These are phyloP conservation scores for Nemania sp. DNA, from an alignment of 2,329 filamentous ascomycete genomes.

Conservation along the genomic window DNA sequence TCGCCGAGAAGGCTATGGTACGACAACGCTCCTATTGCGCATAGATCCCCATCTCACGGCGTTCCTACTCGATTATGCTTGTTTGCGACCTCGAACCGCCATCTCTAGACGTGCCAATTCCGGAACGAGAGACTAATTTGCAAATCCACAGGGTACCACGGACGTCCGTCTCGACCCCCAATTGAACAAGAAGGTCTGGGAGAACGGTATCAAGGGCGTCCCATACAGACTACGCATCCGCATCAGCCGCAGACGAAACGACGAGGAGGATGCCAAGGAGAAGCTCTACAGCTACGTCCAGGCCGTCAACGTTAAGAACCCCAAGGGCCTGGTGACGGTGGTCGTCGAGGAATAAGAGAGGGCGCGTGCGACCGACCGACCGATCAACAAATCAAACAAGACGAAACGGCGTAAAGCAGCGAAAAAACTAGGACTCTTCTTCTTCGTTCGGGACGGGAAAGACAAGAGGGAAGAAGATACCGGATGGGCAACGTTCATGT, in stretches of 20 bases:
- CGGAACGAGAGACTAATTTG: conserved; percentile 30
- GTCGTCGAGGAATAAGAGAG: conserved; percentile 74
- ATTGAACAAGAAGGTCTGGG: conserved; percentile 99
- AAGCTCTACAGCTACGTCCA: conserved; percentile 99
- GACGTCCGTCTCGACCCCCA: conserved; percentile 98
- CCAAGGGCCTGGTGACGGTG: conserved; percentile 94
- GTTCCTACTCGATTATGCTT: not conserved
- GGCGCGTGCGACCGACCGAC: not conserved
- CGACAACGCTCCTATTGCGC: conserved; percentile 44
- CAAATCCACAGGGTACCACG: conserved; percentile 74
- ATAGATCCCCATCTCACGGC: not conserved
- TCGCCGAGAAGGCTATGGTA: conserved; percentile 96
- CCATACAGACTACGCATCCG: conserved; percentile 96
- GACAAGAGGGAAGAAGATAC: conserved; percentile 35
- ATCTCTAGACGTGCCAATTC: not conserved
- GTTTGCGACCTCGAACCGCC: not conserved
- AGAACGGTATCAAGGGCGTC: conserved; percentile 97
- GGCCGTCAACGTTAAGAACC: conserved; percentile 99
- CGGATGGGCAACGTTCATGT: conserved; percentile 45
- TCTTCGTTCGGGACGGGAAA: conserved; percentile 26
- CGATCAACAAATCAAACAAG: conserved; percentile 22
- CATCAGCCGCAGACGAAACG: conserved; percentile 99
- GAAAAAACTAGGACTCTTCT: conserved; percentile 36
- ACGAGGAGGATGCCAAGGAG: conserved; percentile 99
- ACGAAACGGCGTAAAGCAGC: conserved; percentile 27